Evolutionary conservation across 2,329 filamentous ascomycete genomes (phyloP).

Genomic region (Podosphaera leucotricha): DNA sequence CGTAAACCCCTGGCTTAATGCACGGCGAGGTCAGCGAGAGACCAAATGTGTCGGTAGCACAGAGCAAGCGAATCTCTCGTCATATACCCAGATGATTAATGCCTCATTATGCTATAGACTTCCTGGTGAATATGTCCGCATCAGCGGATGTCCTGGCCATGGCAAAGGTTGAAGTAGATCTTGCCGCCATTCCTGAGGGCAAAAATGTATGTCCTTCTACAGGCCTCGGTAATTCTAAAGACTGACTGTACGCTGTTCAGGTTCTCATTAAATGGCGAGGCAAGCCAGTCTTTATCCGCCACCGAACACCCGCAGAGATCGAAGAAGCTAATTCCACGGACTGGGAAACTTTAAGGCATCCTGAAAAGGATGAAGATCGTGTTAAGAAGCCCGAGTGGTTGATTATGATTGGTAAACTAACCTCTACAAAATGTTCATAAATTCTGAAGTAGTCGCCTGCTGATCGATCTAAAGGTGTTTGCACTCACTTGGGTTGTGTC

Average conservation of each 20-base stretch:
- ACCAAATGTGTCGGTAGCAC: background rate
- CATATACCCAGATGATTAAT: slow-evolving; percentile 6
- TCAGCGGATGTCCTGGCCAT: slow-evolving; percentile 96
- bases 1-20: slow-evolving; percentile 16
- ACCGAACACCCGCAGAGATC: slow-evolving; percentile 85
- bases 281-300: slow-evolving; percentile 99
- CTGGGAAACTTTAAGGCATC: slow-evolving; percentile 66
- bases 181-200: slow-evolving; percentile 81
- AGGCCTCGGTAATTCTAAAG: background rate
- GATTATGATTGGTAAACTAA: slow-evolving; percentile 66
- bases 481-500: slow-evolving; percentile 97
- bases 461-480: slow-evolving; percentile 44
- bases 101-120: slow-evolving; percentile 36
- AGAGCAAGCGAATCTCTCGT: slow-evolving; percentile 1
- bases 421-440: background rate
- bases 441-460: slow-evolving; percentile 6
- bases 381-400: slow-evolving; percentile 98
- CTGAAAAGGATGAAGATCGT: slow-evolving; percentile 73
- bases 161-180: slow-evolving; percentile 97
- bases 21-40: background rate
- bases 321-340: slow-evolving; percentile 80
- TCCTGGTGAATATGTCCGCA: slow-evolving; percentile 98
- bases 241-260: slow-evolving; percentile 20
- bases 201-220: slow-evolving; percentile 58
- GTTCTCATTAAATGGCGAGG: slow-evolving; percentile 99